phyloP scores from a whole-genome alignment of 169 alveolate species.

The Eimeria acervulina region DNA sequence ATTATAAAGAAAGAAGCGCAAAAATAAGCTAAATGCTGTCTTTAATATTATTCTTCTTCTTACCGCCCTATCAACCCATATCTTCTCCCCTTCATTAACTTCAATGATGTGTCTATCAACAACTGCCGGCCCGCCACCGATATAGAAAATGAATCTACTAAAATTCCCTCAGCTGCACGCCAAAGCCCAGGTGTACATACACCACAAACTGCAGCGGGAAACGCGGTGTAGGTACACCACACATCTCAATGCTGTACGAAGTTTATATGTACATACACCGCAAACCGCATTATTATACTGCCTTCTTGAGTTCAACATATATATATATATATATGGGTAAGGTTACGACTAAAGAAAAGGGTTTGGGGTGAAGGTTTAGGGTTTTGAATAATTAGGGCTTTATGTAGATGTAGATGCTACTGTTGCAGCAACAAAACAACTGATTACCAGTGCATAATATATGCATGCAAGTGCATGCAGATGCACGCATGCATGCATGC shows the following conservation, averaged over 20 bases:
- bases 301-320: background rate
- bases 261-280: no score
- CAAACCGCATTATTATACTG: no score
- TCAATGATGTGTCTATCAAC: constrained; percentile 95
- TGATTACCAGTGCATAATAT: background rate
- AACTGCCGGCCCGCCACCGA: constrained; percentile 97
- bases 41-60: background rate
- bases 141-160: constrained; percentile 92
- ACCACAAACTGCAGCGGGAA: background rate
- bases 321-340: no score
- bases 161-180: constrained; percentile 87
- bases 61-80: constrained; percentile 97
- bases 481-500: background rate
- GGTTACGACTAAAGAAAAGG: background rate
- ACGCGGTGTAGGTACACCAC: background rate
- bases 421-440: background rate
- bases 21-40: background rate
- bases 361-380: background rate
- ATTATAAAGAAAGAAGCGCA: no score
- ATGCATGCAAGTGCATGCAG: background rate
- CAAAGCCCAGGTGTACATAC: background rate
- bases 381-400: background rate
- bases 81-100: constrained; percentile 94
- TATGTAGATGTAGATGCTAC: background rate
- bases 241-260: constrained; percentile 52